Evolutionary conservation across 192 early-diverging fungal genomes (phyloP).

Genomic region (Backusella psychrophila): DNA sequence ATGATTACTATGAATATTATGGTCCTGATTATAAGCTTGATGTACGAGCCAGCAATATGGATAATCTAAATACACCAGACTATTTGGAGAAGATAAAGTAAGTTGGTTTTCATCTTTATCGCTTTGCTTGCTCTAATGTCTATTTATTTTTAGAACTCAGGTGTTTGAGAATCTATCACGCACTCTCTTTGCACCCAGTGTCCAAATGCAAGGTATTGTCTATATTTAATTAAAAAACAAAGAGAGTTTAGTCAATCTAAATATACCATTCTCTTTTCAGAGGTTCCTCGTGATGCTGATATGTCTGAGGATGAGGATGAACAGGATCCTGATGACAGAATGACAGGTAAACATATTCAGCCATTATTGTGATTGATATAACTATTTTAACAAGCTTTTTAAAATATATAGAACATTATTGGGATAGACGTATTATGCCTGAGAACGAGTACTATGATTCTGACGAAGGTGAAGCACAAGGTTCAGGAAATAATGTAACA

Average conservation of each 20-base stretch:
- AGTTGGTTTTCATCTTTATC: background rate
- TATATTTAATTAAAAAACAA: background rate
- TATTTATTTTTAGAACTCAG: slow-evolving; percentile 30
- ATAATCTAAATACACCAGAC: slow-evolving; percentile 84
- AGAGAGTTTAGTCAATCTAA: background rate
- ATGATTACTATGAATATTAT: slow-evolving; percentile 88
- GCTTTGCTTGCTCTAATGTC: background rate
- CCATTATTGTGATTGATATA: background rate
- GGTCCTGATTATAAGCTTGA: slow-evolving; percentile 91
- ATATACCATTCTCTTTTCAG: slow-evolving; percentile 25
- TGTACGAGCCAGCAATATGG: slow-evolving; percentile 82
- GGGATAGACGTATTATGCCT: slow-evolving; percentile 62
- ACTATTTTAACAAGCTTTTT: no score
- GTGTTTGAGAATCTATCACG: slow-evolving; percentile 71
- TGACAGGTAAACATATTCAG: background rate
- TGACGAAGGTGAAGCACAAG: slow-evolving; percentile 54
- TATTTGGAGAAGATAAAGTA: slow-evolving; percentile 85
- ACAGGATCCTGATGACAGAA: slow-evolving; percentile 50
- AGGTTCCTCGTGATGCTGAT: slow-evolving; percentile 69
- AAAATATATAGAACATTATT: slow-evolving; percentile 49
- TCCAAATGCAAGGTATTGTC: slow-evolving; percentile 68
- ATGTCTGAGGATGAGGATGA: slow-evolving; percentile 71
- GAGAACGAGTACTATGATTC: slow-evolving; percentile 78
- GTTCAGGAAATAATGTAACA: background rate
- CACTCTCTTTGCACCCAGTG: slow-evolving; percentile 68